Base-by-base conservation (phyloP, 345 rosid species). In the Euclidium syriacum region DNA sequence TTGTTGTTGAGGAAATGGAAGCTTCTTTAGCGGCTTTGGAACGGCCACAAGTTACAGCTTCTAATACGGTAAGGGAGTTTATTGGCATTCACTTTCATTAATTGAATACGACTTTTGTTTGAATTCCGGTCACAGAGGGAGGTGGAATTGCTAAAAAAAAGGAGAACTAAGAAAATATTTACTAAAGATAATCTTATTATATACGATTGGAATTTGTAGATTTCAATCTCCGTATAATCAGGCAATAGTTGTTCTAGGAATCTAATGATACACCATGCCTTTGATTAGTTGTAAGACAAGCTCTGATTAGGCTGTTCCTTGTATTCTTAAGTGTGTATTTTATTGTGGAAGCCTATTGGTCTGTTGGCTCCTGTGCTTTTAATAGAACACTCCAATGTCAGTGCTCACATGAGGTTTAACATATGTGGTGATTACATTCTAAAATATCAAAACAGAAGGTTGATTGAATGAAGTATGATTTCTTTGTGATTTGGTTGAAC, bases 21-120 rank as follows among this genome's bases (percentile, higher is more conserved):
- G 81, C 78, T 83, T 75, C 98, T 64, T 58, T 83, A 76, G 85
- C 90, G 58, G 84, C 88, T 76, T 77, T 88, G 73, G 98, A 91
- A 78, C 89, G 95, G 64, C 85, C 90, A 3, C 80, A 90, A 60
- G 77, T 27, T 19, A 79, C 83, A 48, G 68, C 80, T 53, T 73
- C 96, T 10, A 88, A 86, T 76, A 79, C 90, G 98, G 98, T 91
- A 78, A 59, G 39, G 34, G 4, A 14, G 10, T 30, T 47, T 47
- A 33, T 35, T n/a, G n/a, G n/a, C n/a, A n/a, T n/a, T n/a, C n/a
- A n/a, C 12, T 23, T 47, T 46, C 10, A 26, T 24, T 15, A n/a
- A 3, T 1, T 43, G 7, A 9, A 42, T 19, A 0, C 1, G 10
- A 7, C 11, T 8, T 64, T 22, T 33, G 23, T 12, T 60, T 41